A percentile compares a stretch with the other conserved stretches of the same genome.
These are phyloP conservation scores for Lathyrus aphaca DNA, from an alignment of 306 rosid species.

Conservation along the genomic window DNA sequence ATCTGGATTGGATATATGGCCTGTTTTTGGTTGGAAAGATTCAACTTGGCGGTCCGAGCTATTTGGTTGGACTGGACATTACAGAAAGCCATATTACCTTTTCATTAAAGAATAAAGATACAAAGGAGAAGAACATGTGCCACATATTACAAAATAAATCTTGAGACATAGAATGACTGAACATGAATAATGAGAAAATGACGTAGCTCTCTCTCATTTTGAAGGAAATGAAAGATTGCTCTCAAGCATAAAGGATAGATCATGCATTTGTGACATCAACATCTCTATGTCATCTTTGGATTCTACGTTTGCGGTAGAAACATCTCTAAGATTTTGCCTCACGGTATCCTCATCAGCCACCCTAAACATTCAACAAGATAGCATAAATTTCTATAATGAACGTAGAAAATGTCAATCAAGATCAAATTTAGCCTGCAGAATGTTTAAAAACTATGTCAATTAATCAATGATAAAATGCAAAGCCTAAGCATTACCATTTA, in stretches of 20 bases:
- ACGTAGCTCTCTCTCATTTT: constrained; percentile 48
- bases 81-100: background rate
- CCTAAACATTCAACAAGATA: constrained; percentile 52
- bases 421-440: constrained; percentile 32
- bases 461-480: constrained; percentile 29
- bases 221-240: constrained; percentile 67
- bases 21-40: background rate
- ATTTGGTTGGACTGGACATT: background rate
- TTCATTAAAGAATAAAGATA: constrained; percentile 25
- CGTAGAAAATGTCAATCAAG: constrained; percentile 29
- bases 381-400: constrained; percentile 32
- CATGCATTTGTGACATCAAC: constrained; percentile 81
- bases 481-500: background rate
- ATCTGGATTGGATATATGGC: background rate
- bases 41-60: background rate
- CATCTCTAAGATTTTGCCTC: constrained; percentile 42
- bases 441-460: constrained; percentile 11
- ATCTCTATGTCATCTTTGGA: constrained; percentile 58
- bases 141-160: constrained; percentile 38
- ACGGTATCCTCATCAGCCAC: constrained; percentile 43
- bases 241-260: constrained; percentile 90
- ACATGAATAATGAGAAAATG: constrained; percentile 36
- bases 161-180: constrained; percentile 29
- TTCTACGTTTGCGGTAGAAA: constrained; percentile 43
- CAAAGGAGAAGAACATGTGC: constrained; percentile 30